phyloP scores from a whole-genome alignment of 2,329 filamentous ascomycete genomes.

The Pyricularia sp. region DNA sequence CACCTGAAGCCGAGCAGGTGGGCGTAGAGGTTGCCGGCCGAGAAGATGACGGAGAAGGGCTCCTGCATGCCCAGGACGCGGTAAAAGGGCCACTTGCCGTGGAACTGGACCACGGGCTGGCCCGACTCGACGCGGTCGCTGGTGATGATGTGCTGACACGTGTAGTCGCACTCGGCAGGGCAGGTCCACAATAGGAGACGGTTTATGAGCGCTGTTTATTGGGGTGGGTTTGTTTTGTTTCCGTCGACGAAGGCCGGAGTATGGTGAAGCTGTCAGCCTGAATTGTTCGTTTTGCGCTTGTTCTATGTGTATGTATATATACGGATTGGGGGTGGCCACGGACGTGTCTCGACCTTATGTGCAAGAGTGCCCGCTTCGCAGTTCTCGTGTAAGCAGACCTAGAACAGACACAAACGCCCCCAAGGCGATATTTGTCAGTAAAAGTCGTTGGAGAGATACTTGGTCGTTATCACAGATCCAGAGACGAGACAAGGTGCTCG shows the following conservation, averaged over 20 bases:
- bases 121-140: conserved; percentile 55
- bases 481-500: no score
- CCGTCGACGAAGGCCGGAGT: not conserved
- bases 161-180: conserved; percentile 91
- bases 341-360: conserved; percentile 39
- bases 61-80: conserved; percentile 91
- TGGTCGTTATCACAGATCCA: not conserved
- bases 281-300: not conserved
- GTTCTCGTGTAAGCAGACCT: conserved; percentile 77
- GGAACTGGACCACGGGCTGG: conserved; percentile 75
- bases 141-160: conserved; percentile 91
- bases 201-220: conserved; percentile 61
- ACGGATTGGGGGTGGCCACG: conserved; percentile 44
- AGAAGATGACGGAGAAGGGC: conserved; percentile 88
- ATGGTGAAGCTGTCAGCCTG: conserved; percentile 10
- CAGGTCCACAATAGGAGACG: conserved; percentile 89
- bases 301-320: not conserved
- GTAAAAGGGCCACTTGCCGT: conserved; percentile 97
- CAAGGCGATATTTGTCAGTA: not conserved
- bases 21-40: conserved; percentile 79
- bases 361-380: conserved; percentile 54
- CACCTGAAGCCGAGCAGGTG: conserved; percentile 69
- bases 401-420: not conserved
- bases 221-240: not conserved
- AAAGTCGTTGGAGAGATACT: not conserved